These are phyloP conservation scores for Kazachstania psychrophila DNA, from an alignment of 805 yeast genomes.

Conservation along the genomic window DNA sequence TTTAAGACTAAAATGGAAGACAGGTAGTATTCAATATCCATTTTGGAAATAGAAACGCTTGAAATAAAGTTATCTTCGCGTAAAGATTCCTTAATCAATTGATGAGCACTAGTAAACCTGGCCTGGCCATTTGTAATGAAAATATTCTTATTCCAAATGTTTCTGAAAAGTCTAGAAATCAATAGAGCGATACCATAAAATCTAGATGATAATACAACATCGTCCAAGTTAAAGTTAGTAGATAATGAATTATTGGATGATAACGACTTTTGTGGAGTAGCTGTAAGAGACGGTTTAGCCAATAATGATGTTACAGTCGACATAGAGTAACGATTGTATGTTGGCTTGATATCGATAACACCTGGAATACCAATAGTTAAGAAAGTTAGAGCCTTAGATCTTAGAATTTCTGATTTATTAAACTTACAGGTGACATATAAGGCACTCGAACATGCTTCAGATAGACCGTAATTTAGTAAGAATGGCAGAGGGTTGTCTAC, in stretches of 20 bases:
- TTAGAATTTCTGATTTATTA: constrained; percentile 44
- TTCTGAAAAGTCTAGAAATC: constrained; percentile 67
- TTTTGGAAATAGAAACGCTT: constrained; percentile 22
- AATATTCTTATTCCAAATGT: constrained; percentile 67
- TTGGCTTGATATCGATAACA: constrained; percentile 35
- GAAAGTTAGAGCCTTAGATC: constrained; percentile 37
- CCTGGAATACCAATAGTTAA: constrained; percentile 37
- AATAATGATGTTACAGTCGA: constrained; percentile 25
- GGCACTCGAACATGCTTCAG: constrained; percentile 86
- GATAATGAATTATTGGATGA: constrained; percentile 7
- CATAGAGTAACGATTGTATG: constrained; percentile 27
- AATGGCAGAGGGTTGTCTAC: constrained; percentile 64
- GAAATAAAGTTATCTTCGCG: constrained; percentile 14
- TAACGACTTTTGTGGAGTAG: constrained; percentile 15
- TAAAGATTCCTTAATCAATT: constrained; percentile 3
- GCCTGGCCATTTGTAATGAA: constrained; percentile 34
- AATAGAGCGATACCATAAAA: constrained; percentile 81
- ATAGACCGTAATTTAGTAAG: constrained; percentile 69
- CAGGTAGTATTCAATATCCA: constrained; percentile 55
- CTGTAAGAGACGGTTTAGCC: constrained; percentile 16
- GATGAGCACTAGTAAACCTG: constrained; percentile 6
- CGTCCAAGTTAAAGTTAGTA: constrained; percentile 39
- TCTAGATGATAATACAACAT: constrained; percentile 83
- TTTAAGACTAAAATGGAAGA: constrained; percentile 62
- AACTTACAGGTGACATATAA: constrained; percentile 73